Evolutionary conservation across 139 green algal species (phyloP), one percentile per base, ranked within the genome.

Genomic region (Chloropicon primus): DNA sequence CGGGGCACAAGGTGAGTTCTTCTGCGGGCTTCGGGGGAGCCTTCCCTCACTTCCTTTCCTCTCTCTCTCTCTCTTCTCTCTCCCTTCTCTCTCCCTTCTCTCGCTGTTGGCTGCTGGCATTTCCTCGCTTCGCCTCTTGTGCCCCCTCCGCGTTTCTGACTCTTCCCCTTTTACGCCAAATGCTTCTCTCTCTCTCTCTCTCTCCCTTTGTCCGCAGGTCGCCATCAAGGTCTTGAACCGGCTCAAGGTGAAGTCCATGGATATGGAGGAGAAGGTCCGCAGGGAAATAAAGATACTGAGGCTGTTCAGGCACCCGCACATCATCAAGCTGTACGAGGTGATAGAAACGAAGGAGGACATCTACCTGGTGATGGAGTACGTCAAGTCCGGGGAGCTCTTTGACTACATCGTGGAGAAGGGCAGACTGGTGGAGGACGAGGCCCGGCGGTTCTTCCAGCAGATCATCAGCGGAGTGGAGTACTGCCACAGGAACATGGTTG

Each of bases 391-490:
- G 24, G 95, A 99, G 87, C 89, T 99, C 80, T 99, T 99, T 87
- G 95, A 99, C 83, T 98, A 99, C 88, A 99, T 99, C 72, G 95
- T 99, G 2, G 95, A 99, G 84, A 99, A 99, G 86, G 95, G 95
- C 3, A 88, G 95, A 17, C 85, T 99, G 77, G 79, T 91, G 27
- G 95, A 99, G 81, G 94, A 99, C 41, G 95, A 99, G 80, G 95
- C 96, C n/a, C 87, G 95, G 54, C 87, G 89, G 54, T 99, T 99
- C 83, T 99, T 99, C 84, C 95, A 99, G 85, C 95, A 99, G 86
- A 97, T 98, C 77, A 88, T 96, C 1, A 89, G 80, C 0, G 96
- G 95, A 0, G 93, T 99, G 25, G 96, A 99, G 87, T 98, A 97
- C 87, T 97, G 92, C 83, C 93, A 98, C 84, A 81, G 93, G 27